Evolutionary conservation across 805 yeast species (phyloP).

Genomic region (Saccharomycopsis sp.): DNA sequence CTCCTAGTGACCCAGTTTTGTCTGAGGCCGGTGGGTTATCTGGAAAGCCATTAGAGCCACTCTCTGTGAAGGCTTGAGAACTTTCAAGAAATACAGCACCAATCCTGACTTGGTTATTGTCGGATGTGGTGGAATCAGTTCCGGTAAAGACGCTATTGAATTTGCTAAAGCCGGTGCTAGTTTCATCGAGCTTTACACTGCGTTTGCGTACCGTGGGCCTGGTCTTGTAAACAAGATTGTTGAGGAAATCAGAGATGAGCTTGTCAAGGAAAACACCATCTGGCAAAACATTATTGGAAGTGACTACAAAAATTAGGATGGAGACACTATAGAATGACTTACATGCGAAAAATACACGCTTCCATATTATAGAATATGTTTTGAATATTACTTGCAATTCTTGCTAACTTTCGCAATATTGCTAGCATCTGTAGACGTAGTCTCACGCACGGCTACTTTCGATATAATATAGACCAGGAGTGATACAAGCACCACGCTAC

Average conservation of each 20-base stretch:
- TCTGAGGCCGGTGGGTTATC: constrained; percentile 81
- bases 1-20: constrained; percentile 38
- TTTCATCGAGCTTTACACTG: constrained; percentile 80
- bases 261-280: constrained; percentile 67
- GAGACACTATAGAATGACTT: too few species aligned
- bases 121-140: constrained; percentile 93
- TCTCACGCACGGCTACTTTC: too few species aligned
- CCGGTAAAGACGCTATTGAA: constrained; percentile 83
- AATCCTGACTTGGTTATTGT: constrained; percentile 59
- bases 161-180: constrained; percentile 92
- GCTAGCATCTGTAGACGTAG: too few species aligned
- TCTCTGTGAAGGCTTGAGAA: constrained; percentile 63
- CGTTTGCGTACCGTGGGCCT: constrained; percentile 90
- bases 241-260: constrained; percentile 50
- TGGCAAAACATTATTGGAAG: constrained; percentile 78
- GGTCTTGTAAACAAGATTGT: constrained; percentile 63
- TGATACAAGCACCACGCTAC: too few species aligned
- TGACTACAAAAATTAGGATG: constrained; percentile 41
- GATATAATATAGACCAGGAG: too few species aligned
- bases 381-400: too few species aligned
- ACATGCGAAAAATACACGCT: too few species aligned
- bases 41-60: constrained; percentile 85
- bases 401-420: too few species aligned
- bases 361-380: too few species aligned
- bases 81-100: constrained; percentile 70